Evolutionary conservation across 768 basidiomycete genomes (phyloP), one percentile per base, ranked within the genome.

Genomic region (Sarcodon sp.): DNA sequence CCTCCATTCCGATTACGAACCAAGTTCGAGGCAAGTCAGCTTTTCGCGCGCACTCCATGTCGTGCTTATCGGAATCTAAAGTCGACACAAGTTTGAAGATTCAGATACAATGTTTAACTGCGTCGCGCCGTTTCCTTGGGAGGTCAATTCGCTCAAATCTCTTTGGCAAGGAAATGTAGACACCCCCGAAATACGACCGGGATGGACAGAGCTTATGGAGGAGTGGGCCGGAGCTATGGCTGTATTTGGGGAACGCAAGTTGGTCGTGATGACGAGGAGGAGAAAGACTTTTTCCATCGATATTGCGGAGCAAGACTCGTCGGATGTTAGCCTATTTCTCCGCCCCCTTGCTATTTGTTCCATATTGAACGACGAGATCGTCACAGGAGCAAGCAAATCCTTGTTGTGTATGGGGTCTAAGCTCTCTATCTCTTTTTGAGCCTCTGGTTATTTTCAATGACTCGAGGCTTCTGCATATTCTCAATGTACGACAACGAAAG

Each of bases 401-500:
- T 41, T 27, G 39, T 27, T 41, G 39, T 13, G 76, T 76, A 37
- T 87, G 84, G 85, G 72, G 73, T 18, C 54, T 86, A 41, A 66
- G 66, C 51, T 64, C 64, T 12, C 47, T 59, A 11, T 49, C 57
- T 0, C 74, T 71, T 1, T 64, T 70, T 11, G 69, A 78, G n/a
- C 83, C 84, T 7, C 61, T 86, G 13, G 57, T 84, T 21, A 57
- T 86, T 27, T 72, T 81, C 51, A 69, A 79, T 7, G 62, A 68
- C 32, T 67, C 69, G 35, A 75, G 73, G 47, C 54, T 81, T 16
- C 52, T 87, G 16, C 78, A 78, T 56, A 64, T 84, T 12, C 70
- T 76, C 56, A 69, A 79, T 53, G 62, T 73, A 8, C 62, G 61
- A 45, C 61, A 57, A 15, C 63, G 64, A 36, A 56, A 58, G 3